phyloP scores from a whole-genome alignment of 345 rosid species.

The Syzygium aromaticum region DNA sequence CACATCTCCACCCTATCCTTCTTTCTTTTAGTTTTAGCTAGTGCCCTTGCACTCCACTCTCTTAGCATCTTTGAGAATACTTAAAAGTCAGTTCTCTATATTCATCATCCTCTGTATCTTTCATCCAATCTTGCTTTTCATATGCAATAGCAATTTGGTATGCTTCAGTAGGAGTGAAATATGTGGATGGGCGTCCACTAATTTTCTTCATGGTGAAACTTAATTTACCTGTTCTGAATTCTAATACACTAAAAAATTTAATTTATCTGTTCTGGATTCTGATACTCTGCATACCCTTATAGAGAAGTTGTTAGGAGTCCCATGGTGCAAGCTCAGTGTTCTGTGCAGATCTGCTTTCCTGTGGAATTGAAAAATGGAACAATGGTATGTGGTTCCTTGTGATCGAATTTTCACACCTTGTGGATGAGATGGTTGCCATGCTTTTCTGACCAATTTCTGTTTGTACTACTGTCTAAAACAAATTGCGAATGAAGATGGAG shows the following conservation, averaged over 20 bases:
- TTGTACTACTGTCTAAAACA: not conserved
- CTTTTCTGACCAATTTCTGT: constrained; percentile 1
- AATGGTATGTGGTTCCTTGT: constrained; percentile 36
- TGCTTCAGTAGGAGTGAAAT: not conserved
- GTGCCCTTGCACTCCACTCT: not conserved
- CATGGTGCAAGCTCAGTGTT: constrained; percentile 92
- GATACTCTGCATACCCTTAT: constrained; percentile 12
- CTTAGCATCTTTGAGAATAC: not conserved
- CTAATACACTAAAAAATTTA: constrained; percentile 5
- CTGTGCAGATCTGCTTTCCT: constrained; percentile 89
- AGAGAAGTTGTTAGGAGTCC: constrained; percentile 85
- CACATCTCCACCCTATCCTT: not conserved
- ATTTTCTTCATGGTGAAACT: not conserved
- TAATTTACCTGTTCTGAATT: not conserved
- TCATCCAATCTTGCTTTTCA: not conserved
- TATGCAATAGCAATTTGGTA: not conserved
- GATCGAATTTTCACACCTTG: not conserved
- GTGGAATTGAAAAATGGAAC: constrained; percentile 72
- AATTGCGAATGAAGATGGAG: constrained; percentile 43
- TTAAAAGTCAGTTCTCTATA: not conserved
- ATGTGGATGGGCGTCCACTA: not conserved
- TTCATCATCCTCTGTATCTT: not conserved
- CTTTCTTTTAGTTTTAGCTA: not conserved
- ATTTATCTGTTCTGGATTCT: not conserved
- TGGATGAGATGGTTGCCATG: not conserved